Evolutionary conservation across 305 asterid genomes (phyloP).

Genomic region (Salvia sclarea): DNA sequence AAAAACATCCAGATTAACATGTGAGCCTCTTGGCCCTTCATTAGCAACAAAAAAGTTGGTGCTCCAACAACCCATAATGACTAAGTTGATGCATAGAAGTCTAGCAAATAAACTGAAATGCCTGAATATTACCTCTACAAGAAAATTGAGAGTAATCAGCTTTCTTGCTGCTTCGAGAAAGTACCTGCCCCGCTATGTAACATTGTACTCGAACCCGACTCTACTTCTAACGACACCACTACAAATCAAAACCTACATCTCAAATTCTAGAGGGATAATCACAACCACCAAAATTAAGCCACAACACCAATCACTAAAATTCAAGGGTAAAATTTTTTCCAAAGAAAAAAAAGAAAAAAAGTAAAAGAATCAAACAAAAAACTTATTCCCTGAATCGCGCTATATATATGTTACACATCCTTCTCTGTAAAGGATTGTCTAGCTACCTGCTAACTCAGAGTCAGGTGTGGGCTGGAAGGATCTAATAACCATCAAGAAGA

Average conservation of each 20-base stretch:
- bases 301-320: conserved; percentile 48
- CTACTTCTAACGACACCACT: conserved; percentile 32
- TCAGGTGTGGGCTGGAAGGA: conserved; percentile 42
- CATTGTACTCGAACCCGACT: conserved; percentile 27
- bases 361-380: conserved; percentile 27
- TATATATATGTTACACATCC: conserved; percentile 77
- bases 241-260: conserved; percentile 37
- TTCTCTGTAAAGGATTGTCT: conserved; percentile 55
- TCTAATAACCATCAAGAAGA: conserved; percentile 45
- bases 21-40: not conserved
- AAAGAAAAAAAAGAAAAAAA: conserved; percentile 27
- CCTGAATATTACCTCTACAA: conserved; percentile 37
- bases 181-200: conserved; percentile 24
- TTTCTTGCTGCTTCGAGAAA: conserved; percentile 21
- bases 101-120: conserved; percentile 2
- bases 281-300: conserved; percentile 41
- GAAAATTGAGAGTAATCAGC: conserved; percentile 30
- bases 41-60: not conserved
- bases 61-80: not conserved
- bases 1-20: not conserved
- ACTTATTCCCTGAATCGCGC: conserved; percentile 68
- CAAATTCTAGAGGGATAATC: conserved; percentile 35
- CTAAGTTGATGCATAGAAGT: not conserved
- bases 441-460: conserved; percentile 66
- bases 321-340: conserved; percentile 37